Evolutionary conservation across 2,329 filamentous ascomycete genomes (phyloP).

Genomic region (Calonectria ilicicola): DNA sequence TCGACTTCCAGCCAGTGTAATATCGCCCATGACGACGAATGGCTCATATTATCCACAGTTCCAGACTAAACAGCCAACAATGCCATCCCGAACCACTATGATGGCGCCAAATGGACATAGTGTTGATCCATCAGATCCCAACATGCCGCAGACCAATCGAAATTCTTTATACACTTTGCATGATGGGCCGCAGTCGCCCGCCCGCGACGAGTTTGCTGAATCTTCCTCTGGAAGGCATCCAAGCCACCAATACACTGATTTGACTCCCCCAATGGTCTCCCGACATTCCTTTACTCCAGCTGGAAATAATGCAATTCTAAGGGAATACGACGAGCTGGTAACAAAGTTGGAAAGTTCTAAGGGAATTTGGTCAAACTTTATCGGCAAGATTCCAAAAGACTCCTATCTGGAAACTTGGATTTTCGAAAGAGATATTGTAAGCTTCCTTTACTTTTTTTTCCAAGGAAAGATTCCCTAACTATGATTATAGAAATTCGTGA

Average conservation of each 20-base stretch:
- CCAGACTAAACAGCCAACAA: no score
- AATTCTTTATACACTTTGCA: no score
- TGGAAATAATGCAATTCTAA: neutral
- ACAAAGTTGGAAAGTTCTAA: neutral
- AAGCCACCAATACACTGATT: neutral
- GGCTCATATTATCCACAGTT: no score
- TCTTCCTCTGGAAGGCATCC: no score
- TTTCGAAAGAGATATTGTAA: conserved; percentile 5
- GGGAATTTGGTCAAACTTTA: neutral
- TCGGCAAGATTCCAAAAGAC: neutral
- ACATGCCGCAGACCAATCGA: no score
- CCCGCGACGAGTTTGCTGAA: no score
- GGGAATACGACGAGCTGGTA: neutral
- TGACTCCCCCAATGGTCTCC: neutral
- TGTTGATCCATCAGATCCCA: no score
- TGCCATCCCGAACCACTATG: no score
- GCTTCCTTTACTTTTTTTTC: neutral
- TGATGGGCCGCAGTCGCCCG: no score
- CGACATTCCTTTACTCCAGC: neutral
- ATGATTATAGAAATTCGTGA: neutral
- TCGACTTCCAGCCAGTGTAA: no score
- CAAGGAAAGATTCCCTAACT: neutral
- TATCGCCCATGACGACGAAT: no score
- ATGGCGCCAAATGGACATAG: no score
- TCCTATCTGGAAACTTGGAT: neutral